Base-by-base conservation (phyloP, 2,329 filamentous ascomycete species). In the Ascochyta pisi region DNA sequence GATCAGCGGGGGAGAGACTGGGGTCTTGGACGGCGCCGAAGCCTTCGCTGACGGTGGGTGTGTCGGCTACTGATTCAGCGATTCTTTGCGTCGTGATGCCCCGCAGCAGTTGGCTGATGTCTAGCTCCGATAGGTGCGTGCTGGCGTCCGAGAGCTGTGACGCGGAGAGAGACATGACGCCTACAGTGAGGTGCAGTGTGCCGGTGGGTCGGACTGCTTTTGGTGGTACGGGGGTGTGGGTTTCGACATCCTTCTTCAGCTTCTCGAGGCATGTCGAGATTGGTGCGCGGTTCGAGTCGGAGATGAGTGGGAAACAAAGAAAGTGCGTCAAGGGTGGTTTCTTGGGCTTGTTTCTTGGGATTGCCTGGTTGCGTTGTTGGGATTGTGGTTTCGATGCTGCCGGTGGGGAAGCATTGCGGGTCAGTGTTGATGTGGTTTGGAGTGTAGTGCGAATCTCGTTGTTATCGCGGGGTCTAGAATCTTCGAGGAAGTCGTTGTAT, bases 121-220 rank as follows among this genome's bases (percentile, higher is more conserved):
- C 77, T 0, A 86, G 65, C 0, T 68, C 70, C 10, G 77, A 56
- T 0, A 87, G 62, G 43, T 61, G 63, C 1, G 39, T 33, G n/a
- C 46, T 62, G 0, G 84, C 86, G 27, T 76, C 73, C 0, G 80
- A 66, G 2, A 88, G 60, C 1, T 76, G 73, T 41, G 83, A 79
- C 3, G 79, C 75, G 2, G 78, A 80, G 3, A 96, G 82, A 61
- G 84, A 89, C 89, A 97, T 93, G 1, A 96, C 90, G 0, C 92
- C 93, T 0, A 97, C 81, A 0, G 93, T 97, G 3, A 96, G 79
- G 75, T 98, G 94, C 43, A 97, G 76, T 1, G 92, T 92, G 0
- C 91, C 90, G 0, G 91, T 76, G 0, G 92, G 92, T 26, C 92
- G 82, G 46, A 96, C 78, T 1, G 92, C 91, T 50, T 83, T 83